Base-by-base conservation (phyloP, 2,329 filamentous ascomycete species). In the Fusarium sp. region DNA sequence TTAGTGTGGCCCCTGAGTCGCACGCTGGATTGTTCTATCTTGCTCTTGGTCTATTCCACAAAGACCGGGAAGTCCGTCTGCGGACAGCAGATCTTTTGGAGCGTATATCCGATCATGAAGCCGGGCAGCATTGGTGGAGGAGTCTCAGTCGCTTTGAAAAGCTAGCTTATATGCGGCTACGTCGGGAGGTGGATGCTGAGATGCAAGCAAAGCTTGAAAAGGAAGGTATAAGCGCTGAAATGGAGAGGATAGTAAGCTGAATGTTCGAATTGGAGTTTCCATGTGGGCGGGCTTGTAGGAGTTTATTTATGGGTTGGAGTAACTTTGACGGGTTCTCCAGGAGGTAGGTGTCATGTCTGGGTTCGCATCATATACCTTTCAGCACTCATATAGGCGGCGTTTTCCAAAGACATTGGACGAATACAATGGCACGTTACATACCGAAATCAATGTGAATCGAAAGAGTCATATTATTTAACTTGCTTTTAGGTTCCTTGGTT, bases 1-100 rank as follows among this genome's bases (percentile, higher is more conserved):
- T 97, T 12, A 91, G 90, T 33, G 92, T 96, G 12, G 91, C 94
- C 11, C 94, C 94, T 13, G 94, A 97, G 82, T 93, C 91, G 33
- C 94, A 96, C 76, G 93, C 92, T 2, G 96, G 94, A 0, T 87
- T 98, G 7, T 98, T 98, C 81, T 97, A 98, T 77, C 84, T 99
- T 31, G 93, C 92, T 10, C 88, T 98, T 57, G 96, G 96, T 0
- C 86, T 99, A 11, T 98, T 98, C 81, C 96, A 99, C 84, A 94
- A 95, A 61, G 91, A 95, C 72, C 86, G 88, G 39, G 92, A 94
- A 57, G 95, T 98, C 16, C 88, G 96, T 39, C 83, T 92, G 75
- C 91, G 90, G 61, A 93, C 94, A 5, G 92, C 94, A 3, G 93
- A 93, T 68, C 84, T 99, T 39, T 82, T 99, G 28, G 94, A 95